A percentile compares a stretch with the other conserved stretches of the same genome.
phyloP scores from a whole-genome alignment of 805 yeast species.

The Hemisphaericaspora nanyangensis region DNA sequence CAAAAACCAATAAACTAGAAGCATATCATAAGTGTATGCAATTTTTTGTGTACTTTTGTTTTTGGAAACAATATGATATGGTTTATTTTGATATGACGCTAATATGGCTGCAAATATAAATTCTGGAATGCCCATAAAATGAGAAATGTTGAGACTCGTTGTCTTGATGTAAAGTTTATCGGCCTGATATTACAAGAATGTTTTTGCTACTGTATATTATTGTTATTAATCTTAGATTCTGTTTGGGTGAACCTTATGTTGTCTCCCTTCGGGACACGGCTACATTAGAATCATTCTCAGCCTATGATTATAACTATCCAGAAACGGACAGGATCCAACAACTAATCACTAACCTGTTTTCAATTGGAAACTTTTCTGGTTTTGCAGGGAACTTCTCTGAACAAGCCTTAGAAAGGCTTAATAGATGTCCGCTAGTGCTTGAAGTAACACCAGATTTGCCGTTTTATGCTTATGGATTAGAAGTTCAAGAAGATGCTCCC shows the following conservation, averaged over 20 bases:
- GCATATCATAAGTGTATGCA: no score
- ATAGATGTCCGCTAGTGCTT: slow-evolving; percentile 58
- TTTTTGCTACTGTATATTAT: neutral
- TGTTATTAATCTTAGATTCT: neutral
- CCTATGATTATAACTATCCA: slow-evolving; percentile 38
- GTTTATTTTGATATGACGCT: no score
- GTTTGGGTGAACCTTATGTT: slow-evolving; percentile 29
- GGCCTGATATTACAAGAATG: neutral
- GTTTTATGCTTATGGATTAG: slow-evolving; percentile 52
- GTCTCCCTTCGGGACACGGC: slow-evolving; percentile 50
- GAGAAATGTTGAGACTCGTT: no score
- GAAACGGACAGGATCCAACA: slow-evolving; percentile 40
- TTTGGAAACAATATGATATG: no score
- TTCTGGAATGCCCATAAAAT: no score
- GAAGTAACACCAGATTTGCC: slow-evolving; percentile 65
- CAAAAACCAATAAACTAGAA: no score
- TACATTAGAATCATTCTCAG: slow-evolving; percentile 45
- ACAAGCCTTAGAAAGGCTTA: slow-evolving; percentile 43
- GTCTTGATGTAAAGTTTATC: neutral
- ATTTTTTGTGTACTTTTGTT: no score
- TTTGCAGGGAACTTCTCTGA: slow-evolving; percentile 59
- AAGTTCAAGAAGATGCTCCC: slow-evolving; percentile 46
- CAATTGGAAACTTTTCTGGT: slow-evolving; percentile 70
- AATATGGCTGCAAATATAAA: neutral
- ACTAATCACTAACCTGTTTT: slow-evolving; percentile 47